These are phyloP conservation scores for Favolaschia claudopus DNA, from an alignment of 768 basidiomycete genomes.

Conservation along the genomic window DNA sequence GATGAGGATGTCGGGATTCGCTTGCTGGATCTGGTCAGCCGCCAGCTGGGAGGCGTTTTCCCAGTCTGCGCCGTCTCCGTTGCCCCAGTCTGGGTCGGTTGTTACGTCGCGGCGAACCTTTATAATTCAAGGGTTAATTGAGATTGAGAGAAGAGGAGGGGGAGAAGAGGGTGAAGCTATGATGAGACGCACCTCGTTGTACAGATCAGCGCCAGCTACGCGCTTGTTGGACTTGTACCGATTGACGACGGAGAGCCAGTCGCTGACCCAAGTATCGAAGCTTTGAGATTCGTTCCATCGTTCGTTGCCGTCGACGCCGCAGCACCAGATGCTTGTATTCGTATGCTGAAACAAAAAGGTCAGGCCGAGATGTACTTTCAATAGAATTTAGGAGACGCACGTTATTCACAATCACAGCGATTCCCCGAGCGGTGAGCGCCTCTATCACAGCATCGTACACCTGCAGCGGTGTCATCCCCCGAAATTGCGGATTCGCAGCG, in stretches of 20 bases:
- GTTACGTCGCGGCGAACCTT: conserved; percentile 22
- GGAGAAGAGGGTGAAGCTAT: background rate
- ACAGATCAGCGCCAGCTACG: conserved; percentile 14
- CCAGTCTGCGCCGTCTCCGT: conserved; percentile 21
- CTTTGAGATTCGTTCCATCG: conserved; percentile 24
- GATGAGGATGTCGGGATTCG: conserved; percentile 24
- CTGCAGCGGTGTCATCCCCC: conserved; percentile 20
- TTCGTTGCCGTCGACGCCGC: conserved; percentile 25
- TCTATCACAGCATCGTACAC: conserved; percentile 24
- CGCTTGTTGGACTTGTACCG: conserved; percentile 21
- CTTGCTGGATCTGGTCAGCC: conserved; percentile 12
- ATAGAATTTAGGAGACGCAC: too few relatives aligned
- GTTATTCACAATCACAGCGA: conserved; percentile 27
- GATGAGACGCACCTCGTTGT: conserved; percentile 9
- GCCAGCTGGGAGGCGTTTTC: conserved; percentile 15
- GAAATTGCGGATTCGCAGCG: conserved; percentile 28
- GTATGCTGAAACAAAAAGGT: too few relatives aligned
- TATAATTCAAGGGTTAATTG: too few relatives aligned
- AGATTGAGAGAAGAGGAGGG: too few relatives aligned
- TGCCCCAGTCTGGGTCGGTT: conserved; percentile 24
- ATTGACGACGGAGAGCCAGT: conserved; percentile 21
- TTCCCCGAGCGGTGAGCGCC: conserved; percentile 21
- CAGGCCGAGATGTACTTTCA: too few relatives aligned
- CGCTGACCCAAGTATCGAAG: conserved; percentile 10
- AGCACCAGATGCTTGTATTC: conserved; percentile 18